Evolutionary conservation across 129 eudicot genomes (phyloP), one percentile per base, ranked within the genome.

Genomic region (Silybum marianum): DNA sequence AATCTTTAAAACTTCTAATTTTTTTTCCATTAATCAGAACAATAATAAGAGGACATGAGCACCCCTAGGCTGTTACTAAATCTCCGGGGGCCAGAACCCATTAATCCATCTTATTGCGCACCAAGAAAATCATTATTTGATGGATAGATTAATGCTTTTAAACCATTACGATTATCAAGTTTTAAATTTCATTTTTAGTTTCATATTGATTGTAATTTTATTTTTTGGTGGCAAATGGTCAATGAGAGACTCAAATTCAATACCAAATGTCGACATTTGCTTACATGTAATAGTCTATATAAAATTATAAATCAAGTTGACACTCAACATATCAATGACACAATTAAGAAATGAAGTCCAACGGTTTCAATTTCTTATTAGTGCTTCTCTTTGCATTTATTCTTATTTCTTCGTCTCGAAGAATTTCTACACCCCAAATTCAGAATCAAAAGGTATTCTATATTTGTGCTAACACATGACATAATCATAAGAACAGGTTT

Each of bases 371-470:
- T 63, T 22, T 63, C 14, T 21, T 63, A 9, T 23, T 63, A 63
- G 69, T 63, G 26, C 6, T 63, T 63, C 69, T 63, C 30, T 23
- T 69, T 69, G 23, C 65, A 58, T 19, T 18, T n/a, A 7, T 58
- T 18, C 68, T 69, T 16, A 12, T 69, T 21, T 42, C 75, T 44
- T 78, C 16, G 1, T 67, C 75, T 24, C 36, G 40, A 78, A 78
- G 75, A 44, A 28, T 65, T 78, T 40, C 48, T 44, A 60, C 81
- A 39, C 22, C 73, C 9, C 42, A 78, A 68, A 38, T 24, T 24
- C 32, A 72, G 13, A 73, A 73, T 73, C 62, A 6, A 42, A 40
- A 78, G 82, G 82, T 78, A 68, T 42, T 63, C 0, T 19, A 19
- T 22, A 54, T 58, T 40, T 62, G 22, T 24, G 10, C 19, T 58